Evolutionary conservation across 2,329 filamentous ascomycete species (phyloP).

Genomic region (Dactylonectria macrodidyma): DNA sequence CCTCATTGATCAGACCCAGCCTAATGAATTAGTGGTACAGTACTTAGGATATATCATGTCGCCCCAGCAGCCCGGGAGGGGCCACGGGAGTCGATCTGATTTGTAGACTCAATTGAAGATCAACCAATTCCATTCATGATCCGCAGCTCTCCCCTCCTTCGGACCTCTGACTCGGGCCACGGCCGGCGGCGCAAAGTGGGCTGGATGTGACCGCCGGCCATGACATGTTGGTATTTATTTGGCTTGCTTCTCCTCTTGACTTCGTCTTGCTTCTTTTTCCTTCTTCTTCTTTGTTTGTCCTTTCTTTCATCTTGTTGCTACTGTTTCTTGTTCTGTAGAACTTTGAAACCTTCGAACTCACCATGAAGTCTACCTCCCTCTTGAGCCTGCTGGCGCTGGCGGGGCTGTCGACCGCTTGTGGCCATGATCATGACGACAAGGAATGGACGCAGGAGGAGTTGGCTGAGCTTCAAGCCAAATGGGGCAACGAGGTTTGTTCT

Average conservation of each 20-base stretch:
- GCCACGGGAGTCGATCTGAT: too few relatives aligned
- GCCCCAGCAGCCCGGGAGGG: too few relatives aligned
- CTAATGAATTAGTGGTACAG: too few relatives aligned
- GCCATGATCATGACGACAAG: conserved; percentile 54
- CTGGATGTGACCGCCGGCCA: conserved; percentile 11
- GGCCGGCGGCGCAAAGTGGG: conserved; percentile 18
- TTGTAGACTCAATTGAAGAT: too few relatives aligned
- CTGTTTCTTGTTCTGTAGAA: neutral
- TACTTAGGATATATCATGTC: too few relatives aligned
- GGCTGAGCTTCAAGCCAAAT: conserved; percentile 69
- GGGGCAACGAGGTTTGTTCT: conserved; percentile 67
- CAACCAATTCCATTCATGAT: neutral
- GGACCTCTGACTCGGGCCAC: conserved; percentile 10
- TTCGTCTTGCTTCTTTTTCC: too few relatives aligned
- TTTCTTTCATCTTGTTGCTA: neutral
- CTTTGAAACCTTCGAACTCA: neutral
- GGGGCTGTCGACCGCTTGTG: conserved; percentile 47
- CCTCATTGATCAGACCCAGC: neutral
- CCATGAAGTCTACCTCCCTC: conserved; percentile 47
- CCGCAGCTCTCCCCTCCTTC: too few relatives aligned
- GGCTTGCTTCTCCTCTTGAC: neutral
- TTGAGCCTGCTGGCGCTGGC: conserved; percentile 47
- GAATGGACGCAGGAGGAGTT: conserved; percentile 66
- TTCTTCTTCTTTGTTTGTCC: neutral
- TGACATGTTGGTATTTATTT: conserved; percentile 12